phyloP scores from a whole-genome alignment of 1,284 basidiomycete genomes.

The Papiliotrema flavescens region DNA sequence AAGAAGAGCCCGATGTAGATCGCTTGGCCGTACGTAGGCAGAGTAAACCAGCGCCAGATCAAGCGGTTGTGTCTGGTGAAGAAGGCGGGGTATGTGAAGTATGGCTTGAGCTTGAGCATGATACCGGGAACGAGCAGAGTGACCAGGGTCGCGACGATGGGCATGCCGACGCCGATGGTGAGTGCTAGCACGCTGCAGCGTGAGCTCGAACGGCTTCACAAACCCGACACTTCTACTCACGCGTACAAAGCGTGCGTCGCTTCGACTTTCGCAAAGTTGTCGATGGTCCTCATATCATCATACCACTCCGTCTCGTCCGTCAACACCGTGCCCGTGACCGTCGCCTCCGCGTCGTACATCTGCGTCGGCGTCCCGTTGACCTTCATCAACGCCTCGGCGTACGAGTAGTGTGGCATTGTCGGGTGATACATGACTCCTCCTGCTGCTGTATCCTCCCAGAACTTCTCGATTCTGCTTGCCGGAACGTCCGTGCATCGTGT shows the following conservation, averaged over 20 bases:
- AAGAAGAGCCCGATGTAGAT: constrained; percentile 6
- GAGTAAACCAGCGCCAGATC: not conserved
- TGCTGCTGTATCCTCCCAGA: constrained; percentile 4
- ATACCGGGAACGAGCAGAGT: not conserved
- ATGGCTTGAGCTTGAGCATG: not conserved
- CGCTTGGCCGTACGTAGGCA: constrained; percentile 6
- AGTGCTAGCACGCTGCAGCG: constrained; percentile 3
- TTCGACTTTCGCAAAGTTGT: constrained; percentile 5
- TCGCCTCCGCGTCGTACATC: constrained; percentile 4
- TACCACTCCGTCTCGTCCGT: constrained; percentile 2
- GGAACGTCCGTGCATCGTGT: not conserved
- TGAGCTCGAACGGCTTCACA: not conserved
- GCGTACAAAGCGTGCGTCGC: constrained; percentile 6
- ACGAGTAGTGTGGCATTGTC: constrained; percentile 5
- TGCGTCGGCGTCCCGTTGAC: constrained; percentile 6
- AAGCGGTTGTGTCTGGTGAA: not conserved
- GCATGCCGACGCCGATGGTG: constrained; percentile 4
- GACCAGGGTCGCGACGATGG: constrained; percentile 5
- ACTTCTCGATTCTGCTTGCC: constrained; percentile 3
- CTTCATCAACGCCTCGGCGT: constrained; percentile 1
- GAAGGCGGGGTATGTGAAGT: constrained; percentile 3
- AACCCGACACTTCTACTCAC: constrained; percentile 2
- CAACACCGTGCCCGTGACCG: constrained; percentile 4
- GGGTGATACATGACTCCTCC: constrained; percentile 1
- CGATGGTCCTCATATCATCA: constrained; percentile 8